A percentile compares a stretch with the other conserved stretches of the same genome.
Evolutionary conservation across 108 stramenopile genomes (phyloP).

Genomic region (Cyclotella choctawhatcheeana): DNA sequence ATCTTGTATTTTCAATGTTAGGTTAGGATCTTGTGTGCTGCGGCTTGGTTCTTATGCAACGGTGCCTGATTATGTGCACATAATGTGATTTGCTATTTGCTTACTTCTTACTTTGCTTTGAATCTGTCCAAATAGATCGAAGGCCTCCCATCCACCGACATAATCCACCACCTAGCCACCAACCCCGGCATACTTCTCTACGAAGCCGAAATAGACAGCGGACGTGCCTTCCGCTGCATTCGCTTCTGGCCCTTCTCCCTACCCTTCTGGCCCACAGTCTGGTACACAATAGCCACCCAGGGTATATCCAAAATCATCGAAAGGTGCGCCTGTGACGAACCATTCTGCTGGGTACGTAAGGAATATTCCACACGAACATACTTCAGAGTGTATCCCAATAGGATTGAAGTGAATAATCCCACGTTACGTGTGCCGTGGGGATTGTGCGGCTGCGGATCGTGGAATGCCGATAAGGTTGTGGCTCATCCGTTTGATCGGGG

Average conservation of each 20-base stretch:
- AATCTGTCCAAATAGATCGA: conserved; percentile 20
- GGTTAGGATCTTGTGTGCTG: too few relatives aligned
- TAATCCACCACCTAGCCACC: conserved; percentile 40
- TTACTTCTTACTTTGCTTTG: background rate
- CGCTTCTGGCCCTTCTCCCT: conserved; percentile 19
- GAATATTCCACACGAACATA: conserved; percentile 57
- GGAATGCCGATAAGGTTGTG: conserved; percentile 47
- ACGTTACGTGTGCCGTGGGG: conserved; percentile 44
- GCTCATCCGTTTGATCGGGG: conserved; percentile 55
- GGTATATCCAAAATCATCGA: conserved; percentile 1
- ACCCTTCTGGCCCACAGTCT: conserved; percentile 13
- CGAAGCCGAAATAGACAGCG: conserved; percentile 62
- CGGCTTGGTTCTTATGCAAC: too few relatives aligned
- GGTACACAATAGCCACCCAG: background rate
- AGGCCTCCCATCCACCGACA: conserved; percentile 57
- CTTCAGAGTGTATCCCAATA: conserved; percentile 56
- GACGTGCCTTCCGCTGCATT: conserved; percentile 51
- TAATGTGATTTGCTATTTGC: background rate
- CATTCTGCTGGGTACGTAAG: conserved; percentile 54
- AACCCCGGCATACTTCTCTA: conserved; percentile 51
- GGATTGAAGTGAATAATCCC: conserved; percentile 54
- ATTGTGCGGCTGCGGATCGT: conserved; percentile 51
- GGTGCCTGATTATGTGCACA: too few relatives aligned
- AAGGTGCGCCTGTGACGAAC: conserved; percentile 47
- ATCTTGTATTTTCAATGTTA: too few relatives aligned